Evolutionary conservation across 129 eudicot species (phyloP), one percentile per base, ranked within the genome.

Genomic region (Flaveria brownii): DNA sequence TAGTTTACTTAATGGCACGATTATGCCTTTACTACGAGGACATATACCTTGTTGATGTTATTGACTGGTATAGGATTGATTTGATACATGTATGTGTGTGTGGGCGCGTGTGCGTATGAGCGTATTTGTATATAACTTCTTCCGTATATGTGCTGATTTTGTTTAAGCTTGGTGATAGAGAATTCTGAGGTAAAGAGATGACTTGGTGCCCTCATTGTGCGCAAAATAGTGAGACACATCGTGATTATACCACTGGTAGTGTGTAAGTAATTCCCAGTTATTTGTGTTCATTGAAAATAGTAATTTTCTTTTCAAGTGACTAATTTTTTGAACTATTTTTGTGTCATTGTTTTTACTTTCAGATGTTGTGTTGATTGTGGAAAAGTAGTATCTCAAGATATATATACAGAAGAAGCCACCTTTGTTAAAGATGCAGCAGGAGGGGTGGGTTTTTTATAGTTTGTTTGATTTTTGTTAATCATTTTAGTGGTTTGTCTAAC

Each of bases 281-380:
- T 63, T 7, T 7, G 0, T 18, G 14, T 76, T 51, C 49, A 15
- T 28, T 63, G 16, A 15, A 14, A 55, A 9, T 55, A 18, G 13
- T 55, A 55, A 8, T 0, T 15, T 63, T 63, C 13, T 30, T 28
- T 63, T 62, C 17, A 12, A 61, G 9, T 5, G n/a, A 62, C 41
- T 62, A 28, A 28, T 15, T 28, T 13, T 13, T 39, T 61, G 51
- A 61, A 28, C 22, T 25, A 42, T 25, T 43, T 39, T 6, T 65
- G 51, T 9, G 13, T 42, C 51, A 47, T 47, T 49, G 20, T 9
- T 20, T 52, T 47, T 71, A 26, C 13, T 33, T 63, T 22, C 77
- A 86, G 89, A 71, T 86, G 87, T 18, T 86, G 89, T 77, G 77
- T 83, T 39, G 78, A 64, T n/a, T 86, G 89, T 69, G 89, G 89